Evolutionary conservation across 1,284 basidiomycete species (phyloP), one percentile per base, ranked within the genome.

Genomic region (Mycosarcoma mackinlayi): DNA sequence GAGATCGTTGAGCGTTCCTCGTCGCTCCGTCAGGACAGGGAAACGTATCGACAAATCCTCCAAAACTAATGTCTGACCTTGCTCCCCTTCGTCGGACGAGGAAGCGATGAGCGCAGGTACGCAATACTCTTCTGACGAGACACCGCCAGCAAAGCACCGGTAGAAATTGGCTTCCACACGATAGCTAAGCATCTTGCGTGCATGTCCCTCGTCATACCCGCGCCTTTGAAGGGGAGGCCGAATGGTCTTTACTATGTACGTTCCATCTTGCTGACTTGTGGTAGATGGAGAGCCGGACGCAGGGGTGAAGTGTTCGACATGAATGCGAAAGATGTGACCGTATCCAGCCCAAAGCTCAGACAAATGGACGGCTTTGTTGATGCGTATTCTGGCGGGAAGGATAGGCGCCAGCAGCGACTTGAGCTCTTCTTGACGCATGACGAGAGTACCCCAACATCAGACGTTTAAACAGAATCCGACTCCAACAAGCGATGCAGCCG

Each of bases 81-180:
- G 24, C 11, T 25, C 34, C 6, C 25, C 19, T 11, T 25, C 14
- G 6, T 5, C 33, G 1, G 34, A 30, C 1, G 54, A 53, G 16
- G 44, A 38, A 27, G 56, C 51, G 19, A 56, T 27, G 6, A 67
- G 45, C 9, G 14, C 11, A 4, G 64, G 61, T 4, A 73, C 42
- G 21, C 42, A n/a, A 21, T 42, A 56, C 4, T 45, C 23, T 1
- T 18, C 23, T 2, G 25, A 23, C 6, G 39, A 13, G 1, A 57
- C 16, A 5, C 0, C 31, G 6, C 23, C 10, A 10, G 47, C 39
- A 33, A 48, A 64, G 21, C 48, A 16, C 14, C 51, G 54, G 24
- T 76, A 76, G 35, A 71, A 76, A 41, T 76, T 74, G 21, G 57
- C 51, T 31, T 76, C 74, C 4, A 76, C 59, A 10, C 23, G 39